Percentiles rank a stretch among this genome's conserved stretches.
Conservation (phyloP, 164 flowering plant species). For the Liriodendron chinense region DNA sequence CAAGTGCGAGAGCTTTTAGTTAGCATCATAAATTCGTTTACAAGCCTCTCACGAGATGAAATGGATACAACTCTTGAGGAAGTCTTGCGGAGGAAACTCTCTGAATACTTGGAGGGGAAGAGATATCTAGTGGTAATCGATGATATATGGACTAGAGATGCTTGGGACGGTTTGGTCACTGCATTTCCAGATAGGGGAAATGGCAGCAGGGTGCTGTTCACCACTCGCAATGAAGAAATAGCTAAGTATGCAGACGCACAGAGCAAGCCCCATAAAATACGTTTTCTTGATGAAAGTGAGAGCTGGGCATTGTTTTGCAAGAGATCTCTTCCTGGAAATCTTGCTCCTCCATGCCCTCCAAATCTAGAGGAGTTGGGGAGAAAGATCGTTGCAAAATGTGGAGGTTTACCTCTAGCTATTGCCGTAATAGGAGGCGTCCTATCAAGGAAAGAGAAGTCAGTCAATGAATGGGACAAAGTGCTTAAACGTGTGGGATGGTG, state of each 20-base stretch:
- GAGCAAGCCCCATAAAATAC: not conserved
- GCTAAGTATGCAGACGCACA: not conserved
- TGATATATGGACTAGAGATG: not conserved
- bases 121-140: not conserved
- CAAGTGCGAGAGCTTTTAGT: not conserved
- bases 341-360: not conserved
- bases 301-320: not conserved
- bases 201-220: not conserved
- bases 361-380: not conserved
- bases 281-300: not conserved
- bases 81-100: not conserved
- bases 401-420: slow-evolving; percentile 51
- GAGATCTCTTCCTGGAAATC: not conserved
- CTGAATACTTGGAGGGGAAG: not conserved
- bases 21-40: not conserved
- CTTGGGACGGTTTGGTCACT: not conserved
- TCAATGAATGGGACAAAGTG: slow-evolving; percentile 37
- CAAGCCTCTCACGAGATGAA: not conserved
- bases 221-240: not conserved
- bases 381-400: slow-evolving; percentile 43
- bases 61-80: not conserved
- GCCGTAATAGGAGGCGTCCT: slow-evolving; percentile 47
- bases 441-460: slow-evolving; percentile 24
- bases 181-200: not conserved
- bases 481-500: slow-evolving; percentile 32